Evolutionary conservation across 805 yeast species (phyloP).

Genomic region (Candida orba): DNA sequence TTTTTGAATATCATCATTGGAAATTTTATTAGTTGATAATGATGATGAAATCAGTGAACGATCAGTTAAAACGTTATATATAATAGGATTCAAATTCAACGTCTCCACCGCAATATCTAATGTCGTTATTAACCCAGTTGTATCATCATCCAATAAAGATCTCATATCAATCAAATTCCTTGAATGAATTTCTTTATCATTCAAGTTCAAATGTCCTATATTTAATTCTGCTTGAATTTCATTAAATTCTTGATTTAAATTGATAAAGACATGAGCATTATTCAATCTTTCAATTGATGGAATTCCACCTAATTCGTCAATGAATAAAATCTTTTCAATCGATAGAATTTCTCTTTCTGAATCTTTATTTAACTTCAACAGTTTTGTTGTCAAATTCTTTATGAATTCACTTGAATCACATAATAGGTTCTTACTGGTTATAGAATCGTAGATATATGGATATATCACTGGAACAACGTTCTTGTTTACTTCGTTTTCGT

Average conservation of each 20-base stretch:
- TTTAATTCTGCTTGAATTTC: slow-evolving; percentile 57
- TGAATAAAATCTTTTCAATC: slow-evolving; percentile 73
- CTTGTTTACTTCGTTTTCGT: neutral
- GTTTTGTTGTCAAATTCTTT: slow-evolving; percentile 26
- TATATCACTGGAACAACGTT: slow-evolving; percentile 38
- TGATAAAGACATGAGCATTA: slow-evolving; percentile 82
- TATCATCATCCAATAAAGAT: slow-evolving; percentile 35
- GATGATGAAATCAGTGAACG: slow-evolving; percentile 88
- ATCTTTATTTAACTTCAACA: slow-evolving; percentile 20
- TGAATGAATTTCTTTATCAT: slow-evolving; percentile 47
- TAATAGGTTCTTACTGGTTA: slow-evolving; percentile 33
- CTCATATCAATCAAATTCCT: slow-evolving; percentile 63
- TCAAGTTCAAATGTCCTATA: slow-evolving; percentile 45
- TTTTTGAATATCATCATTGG: slow-evolving; percentile 15
- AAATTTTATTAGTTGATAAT: slow-evolving; percentile 53
- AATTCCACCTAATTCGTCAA: slow-evolving; percentile 84
- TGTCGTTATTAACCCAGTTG: slow-evolving; percentile 86
- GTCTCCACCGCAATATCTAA: slow-evolving; percentile 58
- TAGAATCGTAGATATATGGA: slow-evolving; percentile 63
- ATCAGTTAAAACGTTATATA: slow-evolving; percentile 87
- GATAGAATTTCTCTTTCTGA: slow-evolving; percentile 24
- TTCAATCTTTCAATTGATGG: slow-evolving; percentile 79
- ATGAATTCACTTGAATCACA: slow-evolving; percentile 36
- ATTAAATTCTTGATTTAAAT: slow-evolving; percentile 73
- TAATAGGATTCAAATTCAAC: slow-evolving; percentile 63